These are phyloP conservation scores for Crithidia sp. DNA, from an alignment of 208 protist species.

Conservation along the genomic window DNA sequence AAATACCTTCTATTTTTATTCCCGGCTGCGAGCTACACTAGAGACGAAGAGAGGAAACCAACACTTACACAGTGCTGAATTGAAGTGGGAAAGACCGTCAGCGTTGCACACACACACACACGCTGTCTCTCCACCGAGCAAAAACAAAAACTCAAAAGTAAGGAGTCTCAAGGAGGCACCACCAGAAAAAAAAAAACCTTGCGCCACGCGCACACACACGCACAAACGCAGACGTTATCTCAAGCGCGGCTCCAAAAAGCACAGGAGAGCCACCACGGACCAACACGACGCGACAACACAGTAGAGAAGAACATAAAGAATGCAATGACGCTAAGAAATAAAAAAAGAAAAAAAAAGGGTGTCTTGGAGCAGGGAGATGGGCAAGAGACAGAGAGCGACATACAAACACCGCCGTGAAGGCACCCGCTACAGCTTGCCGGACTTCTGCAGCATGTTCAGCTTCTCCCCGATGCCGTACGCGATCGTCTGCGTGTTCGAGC, in stretches of 20 bases:
- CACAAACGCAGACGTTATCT: not conserved
- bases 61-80: too few species aligned
- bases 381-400: slow-evolving; percentile 18
- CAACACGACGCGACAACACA: not conserved
- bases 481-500: slow-evolving; percentile 97
- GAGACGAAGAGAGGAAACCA: too few species aligned
- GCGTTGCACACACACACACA: too few species aligned
- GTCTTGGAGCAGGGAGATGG: slow-evolving; percentile 4
- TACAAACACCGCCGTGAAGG: not conserved
- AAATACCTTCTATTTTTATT: too few species aligned
- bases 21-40: too few species aligned
- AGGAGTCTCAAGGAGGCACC: too few species aligned
- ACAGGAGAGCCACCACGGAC: not conserved
- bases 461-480: slow-evolving; percentile 98
- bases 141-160: too few species aligned
- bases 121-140: too few species aligned
- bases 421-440: slow-evolving; percentile 24
- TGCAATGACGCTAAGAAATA: not conserved
- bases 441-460: slow-evolving; percentile 83
- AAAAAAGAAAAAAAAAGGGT: slow-evolving; percentile 9
- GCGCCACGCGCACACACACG: not conserved
- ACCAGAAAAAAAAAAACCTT: not conserved
- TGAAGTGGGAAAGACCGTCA: too few species aligned
- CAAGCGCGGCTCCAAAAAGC: not conserved
- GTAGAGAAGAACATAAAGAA: not conserved